These are phyloP conservation scores for Citrus sp. DNA, from an alignment of 345 rosid species.

Conservation along the genomic window DNA sequence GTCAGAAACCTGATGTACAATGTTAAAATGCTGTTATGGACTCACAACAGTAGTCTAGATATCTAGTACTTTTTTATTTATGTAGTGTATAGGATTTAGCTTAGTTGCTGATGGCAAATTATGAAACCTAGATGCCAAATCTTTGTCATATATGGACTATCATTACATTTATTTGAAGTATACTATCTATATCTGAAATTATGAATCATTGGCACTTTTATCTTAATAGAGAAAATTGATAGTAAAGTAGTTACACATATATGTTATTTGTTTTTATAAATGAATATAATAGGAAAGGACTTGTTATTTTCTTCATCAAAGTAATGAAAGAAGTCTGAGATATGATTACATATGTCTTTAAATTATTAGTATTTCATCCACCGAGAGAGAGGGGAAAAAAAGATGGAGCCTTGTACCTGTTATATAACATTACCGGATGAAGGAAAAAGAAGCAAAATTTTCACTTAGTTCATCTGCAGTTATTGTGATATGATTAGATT, in stretches of 20 bases:
- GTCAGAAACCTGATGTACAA: slow-evolving; percentile 78
- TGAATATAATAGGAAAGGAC: slow-evolving; percentile 7
- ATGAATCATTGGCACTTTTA: slow-evolving; percentile 13
- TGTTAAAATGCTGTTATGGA: slow-evolving; percentile 85
- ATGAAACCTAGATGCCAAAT: too few species aligned
- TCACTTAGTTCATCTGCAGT: too few species aligned
- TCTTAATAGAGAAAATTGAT: neutral
- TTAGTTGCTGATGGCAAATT: neutral
- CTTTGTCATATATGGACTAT: neutral
- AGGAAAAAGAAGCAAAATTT: too few species aligned
- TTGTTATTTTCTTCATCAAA: neutral
- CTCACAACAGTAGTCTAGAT: slow-evolving; percentile 94
- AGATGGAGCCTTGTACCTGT: too few species aligned
- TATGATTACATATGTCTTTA: neutral
- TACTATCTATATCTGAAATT: neutral
- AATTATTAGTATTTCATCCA: neutral
- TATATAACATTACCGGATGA: too few species aligned
- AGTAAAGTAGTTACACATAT: too few species aligned
- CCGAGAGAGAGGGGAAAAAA: too few species aligned
- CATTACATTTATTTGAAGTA: neutral
- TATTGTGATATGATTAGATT: too few species aligned
- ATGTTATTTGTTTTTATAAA: too few species aligned
- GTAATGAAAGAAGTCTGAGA: neutral
- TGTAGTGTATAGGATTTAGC: slow-evolving; percentile 5
- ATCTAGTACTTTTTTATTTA: slow-evolving; percentile 52